Percentiles rank a stretch among this genome's conserved stretches.
These are phyloP conservation scores for Cantharellus anzutake DNA, from an alignment of 768 basidiomycete species.

Conservation along the genomic window DNA sequence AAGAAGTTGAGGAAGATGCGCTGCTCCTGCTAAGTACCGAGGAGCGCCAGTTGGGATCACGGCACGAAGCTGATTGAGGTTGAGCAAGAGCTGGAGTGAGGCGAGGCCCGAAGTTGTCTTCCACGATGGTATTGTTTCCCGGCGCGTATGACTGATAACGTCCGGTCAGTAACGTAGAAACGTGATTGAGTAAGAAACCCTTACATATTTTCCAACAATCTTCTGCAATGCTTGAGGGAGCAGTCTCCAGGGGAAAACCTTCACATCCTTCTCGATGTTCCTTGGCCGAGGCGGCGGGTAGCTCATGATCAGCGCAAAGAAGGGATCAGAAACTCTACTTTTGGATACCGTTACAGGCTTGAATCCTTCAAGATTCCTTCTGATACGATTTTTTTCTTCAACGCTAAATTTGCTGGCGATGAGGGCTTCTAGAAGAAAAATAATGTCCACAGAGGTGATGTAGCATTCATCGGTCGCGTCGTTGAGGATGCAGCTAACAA, in stretches of 20 bases:
- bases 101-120: no score
- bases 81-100: no score
- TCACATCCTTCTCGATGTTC: conserved; percentile 91
- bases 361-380: conserved; percentile 85
- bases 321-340: conserved; percentile 54
- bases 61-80: no score
- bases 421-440: conserved; percentile 73
- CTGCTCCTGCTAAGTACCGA: no score
- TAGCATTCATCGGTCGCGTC: conserved; percentile 58
- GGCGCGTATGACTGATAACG: no score
- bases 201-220: conserved; percentile 15
- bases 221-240: conserved; percentile 22
- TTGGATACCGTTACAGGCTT: conserved; percentile 82
- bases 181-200: no score
- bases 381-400: conserved; percentile 92
- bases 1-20: no score
- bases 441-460: conserved; percentile 91
- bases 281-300: conserved; percentile 87
- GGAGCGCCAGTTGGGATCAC: no score
- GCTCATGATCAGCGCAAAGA: conserved; percentile 92
- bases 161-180: no score
- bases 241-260: conserved; percentile 28
- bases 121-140: no score
- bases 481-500: conserved; percentile 89
- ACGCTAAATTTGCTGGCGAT: conserved; percentile 63